Evolutionary conservation across 176 grass and related monocot genomes (phyloP), one percentile per base, ranked within the genome.

Genomic region (Carex parvula): DNA sequence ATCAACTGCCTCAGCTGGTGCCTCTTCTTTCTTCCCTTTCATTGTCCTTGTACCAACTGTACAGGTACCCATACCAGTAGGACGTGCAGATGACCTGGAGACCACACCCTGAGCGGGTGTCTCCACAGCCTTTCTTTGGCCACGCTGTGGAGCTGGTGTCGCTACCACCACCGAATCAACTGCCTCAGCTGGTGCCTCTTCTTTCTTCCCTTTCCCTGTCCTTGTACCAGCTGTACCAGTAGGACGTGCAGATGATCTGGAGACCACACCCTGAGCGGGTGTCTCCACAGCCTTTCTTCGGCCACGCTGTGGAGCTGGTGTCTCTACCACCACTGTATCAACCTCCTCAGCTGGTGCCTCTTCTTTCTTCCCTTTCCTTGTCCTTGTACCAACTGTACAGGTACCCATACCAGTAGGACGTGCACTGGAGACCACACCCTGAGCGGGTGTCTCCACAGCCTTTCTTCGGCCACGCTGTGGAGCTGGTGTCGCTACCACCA

Each of bases 401-500:
- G 37, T 39, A 39, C 37, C 37, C 37, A 39, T 39, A 39, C 37
- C 37, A 39, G 74, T 90, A 52, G 81, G 56, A 5, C 64, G 21
- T 62, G 79, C 57, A 24, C 46, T 50, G 11, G 84, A 42, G 18
- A 81, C 62, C 37, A 83, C 83, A 21, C 60, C 90, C 22, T 60
- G 61, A 32, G 67, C 41, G 1, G 79, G 13, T 3, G 30, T 61
- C 14, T 69, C 15, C 11, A 32, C 52, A 32, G 65, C 83, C 84
- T 85, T 94, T 33, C 61, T 17, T 10, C 63, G 42, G 16, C 79
- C 42, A 80, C 42, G 50, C 11, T 88, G 61, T 62, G 89, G 73
- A 4, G 75, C 7, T 44, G 60, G 81, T 35, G 81, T 70, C 9
- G 12, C 64, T 48, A 41, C 39, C 1, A 21, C 42, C 24, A 81